These are phyloP conservation scores for Hymenoscyphus scutula DNA, from an alignment of 2,329 filamentous ascomycete species.

Conservation along the genomic window DNA sequence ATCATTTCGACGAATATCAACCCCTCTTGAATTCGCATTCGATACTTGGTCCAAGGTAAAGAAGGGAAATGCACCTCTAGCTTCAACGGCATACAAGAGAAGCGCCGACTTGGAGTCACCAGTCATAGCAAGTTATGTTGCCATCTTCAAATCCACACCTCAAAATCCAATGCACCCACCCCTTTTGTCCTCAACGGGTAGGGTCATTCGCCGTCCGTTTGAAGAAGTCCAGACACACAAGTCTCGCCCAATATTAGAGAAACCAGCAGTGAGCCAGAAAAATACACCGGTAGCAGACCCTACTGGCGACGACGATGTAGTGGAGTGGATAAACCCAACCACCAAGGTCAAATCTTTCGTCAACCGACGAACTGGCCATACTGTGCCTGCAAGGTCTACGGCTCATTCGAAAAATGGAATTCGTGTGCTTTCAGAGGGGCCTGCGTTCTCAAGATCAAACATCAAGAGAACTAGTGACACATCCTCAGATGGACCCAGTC, in stretches of 20 bases:
- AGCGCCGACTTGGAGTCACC: not conserved
- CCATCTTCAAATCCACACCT: not conserved
- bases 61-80: slow-evolving; percentile 27
- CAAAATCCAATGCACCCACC: slow-evolving; percentile 17
- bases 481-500: slow-evolving; percentile 27
- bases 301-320: slow-evolving; percentile 38
- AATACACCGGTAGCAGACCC: not conserved
- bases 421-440: not conserved
- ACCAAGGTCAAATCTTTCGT: slow-evolving; percentile 52
- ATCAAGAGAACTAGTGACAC: slow-evolving; percentile 28
- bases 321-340: slow-evolving; percentile 60
- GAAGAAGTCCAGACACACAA: slow-evolving; percentile 32
- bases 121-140: not conserved
- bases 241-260: not conserved
- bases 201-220: slow-evolving; percentile 46
- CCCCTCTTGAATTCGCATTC: slow-evolving; percentile 36
- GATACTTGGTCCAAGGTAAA: slow-evolving; percentile 41
- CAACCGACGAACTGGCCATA: slow-evolving; percentile 56
- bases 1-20: slow-evolving; percentile 21
- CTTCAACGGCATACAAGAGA: not conserved
- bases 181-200: slow-evolving; percentile 43
- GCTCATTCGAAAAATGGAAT: not conserved
- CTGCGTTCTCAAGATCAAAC: not conserved
- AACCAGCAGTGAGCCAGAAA: not conserved
- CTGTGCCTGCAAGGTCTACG: slow-evolving; percentile 32